Evolutionary conservation across 2,329 filamentous ascomycete species (phyloP).

Genomic region (Colletotrichum horii): DNA sequence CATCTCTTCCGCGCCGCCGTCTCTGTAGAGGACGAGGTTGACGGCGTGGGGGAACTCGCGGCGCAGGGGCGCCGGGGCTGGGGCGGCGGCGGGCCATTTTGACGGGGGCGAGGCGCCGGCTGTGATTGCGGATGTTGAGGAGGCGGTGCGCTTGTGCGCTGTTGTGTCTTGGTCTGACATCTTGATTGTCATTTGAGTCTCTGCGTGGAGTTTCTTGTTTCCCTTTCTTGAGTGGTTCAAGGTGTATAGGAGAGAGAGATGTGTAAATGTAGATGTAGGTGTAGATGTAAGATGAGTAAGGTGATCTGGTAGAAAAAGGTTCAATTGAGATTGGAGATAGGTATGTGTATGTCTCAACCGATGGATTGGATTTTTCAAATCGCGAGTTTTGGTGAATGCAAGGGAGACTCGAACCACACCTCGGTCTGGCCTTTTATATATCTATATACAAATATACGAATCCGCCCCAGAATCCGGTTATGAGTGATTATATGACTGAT

Average conservation of each 20-base stretch:
- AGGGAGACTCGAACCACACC: background rate
- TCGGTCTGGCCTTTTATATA: background rate
- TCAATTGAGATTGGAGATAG: background rate
- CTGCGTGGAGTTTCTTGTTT: background rate
- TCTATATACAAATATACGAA: background rate
- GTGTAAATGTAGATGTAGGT: background rate
- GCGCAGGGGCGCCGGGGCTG: background rate
- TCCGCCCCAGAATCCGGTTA: background rate
- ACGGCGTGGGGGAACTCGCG: constrained; percentile 26
- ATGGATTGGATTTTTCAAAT: background rate
- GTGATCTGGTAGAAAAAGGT: background rate
- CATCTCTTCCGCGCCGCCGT: constrained; percentile 26
- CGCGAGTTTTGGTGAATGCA: background rate
- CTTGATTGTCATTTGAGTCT: constrained; percentile 7
- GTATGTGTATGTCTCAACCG: background rate
- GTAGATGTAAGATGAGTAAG: background rate
- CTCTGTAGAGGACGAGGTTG: constrained; percentile 36
- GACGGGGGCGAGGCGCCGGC: background rate
- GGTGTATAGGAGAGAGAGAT: background rate
- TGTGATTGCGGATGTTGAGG: constrained; percentile 2
- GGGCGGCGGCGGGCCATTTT: constrained; percentile 45
- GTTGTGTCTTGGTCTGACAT: constrained; percentile 7
- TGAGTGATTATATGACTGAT: constrained; percentile 4
- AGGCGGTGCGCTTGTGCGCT: constrained; percentile 20
- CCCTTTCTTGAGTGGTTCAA: background rate